phyloP scores from a whole-genome alignment of 2,329 filamentous ascomycete genomes.

The Ceratocystis diversiconidia region DNA sequence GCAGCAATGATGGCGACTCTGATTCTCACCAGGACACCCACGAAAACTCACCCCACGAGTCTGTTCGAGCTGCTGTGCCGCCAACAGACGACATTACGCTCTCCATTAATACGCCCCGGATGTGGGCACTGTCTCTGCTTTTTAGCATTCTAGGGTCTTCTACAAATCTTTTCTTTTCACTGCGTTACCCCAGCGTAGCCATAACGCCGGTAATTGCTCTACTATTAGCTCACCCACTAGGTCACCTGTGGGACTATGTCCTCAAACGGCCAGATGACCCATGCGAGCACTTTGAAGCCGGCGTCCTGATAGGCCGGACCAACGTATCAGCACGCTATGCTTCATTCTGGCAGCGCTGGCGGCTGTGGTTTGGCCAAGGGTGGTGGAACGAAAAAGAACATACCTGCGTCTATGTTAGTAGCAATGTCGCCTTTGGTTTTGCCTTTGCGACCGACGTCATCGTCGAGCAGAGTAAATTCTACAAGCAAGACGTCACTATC shows the following conservation, averaged over 20 bases:
- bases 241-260: constrained; percentile 60
- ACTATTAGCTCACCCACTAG: constrained; percentile 70
- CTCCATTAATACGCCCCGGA: constrained; percentile 78
- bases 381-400: constrained; percentile 82
- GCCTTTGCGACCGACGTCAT: constrained; percentile 84
- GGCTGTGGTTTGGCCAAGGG: constrained; percentile 66
- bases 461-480: constrained; percentile 79
- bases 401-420: constrained; percentile 77
- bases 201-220: constrained; percentile 82
- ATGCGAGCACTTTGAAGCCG: constrained; percentile 34
- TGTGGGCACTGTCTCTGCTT: constrained; percentile 69
- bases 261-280: constrained; percentile 49
- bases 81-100: constrained; percentile 60
- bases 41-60: constrained; percentile 62
- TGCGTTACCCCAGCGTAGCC: constrained; percentile 79
- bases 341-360: constrained; percentile 29
- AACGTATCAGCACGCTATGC: constrained; percentile 15
- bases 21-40: constrained; percentile 31
- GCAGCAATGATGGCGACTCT: constrained; percentile 25
- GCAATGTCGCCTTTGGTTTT: constrained; percentile 80
- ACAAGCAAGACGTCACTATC: constrained; percentile 65
- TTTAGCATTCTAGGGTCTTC: constrained; percentile 72
- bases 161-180: constrained; percentile 76
- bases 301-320: constrained; percentile 27
- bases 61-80: constrained; percentile 66